Base-by-base conservation (phyloP, 164 flowering plant genomes). In the Stephania japonica region DNA sequence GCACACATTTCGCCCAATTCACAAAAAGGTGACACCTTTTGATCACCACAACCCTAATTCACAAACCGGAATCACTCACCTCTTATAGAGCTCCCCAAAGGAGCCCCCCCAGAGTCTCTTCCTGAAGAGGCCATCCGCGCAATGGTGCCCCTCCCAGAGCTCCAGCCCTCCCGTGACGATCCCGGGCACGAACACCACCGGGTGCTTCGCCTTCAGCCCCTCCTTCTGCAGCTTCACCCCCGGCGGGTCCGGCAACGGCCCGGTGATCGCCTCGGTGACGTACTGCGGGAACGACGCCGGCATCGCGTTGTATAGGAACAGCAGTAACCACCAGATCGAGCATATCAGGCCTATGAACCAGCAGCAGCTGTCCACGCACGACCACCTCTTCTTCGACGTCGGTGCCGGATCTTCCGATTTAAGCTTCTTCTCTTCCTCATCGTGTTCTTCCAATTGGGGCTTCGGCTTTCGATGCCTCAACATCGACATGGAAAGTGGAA, bases 91-190 rank as follows among this genome's bases (percentile, higher is more conserved):
- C 73, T 93, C 98, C 9, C 98, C 98, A 77, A 95, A 93, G 0
- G 93, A 85, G 41, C 99, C 99, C 21, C 99, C 99, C 99, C 99
- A 93, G 7, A 95, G 89, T 72, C 99, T 77, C 84, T 93, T 95
- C 71, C 99, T 74, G 72, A 95, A 95, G 82, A 93, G 72, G 5
- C 98, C 98, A 5, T 91, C 94, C 5, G 97, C 92, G 68, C 99
- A 95, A 13, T 85, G 85, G 67, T 85, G 88, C 2, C 99, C 99
- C 63, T 95, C 98, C 99, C 99, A 93, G 32, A 93, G 77, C 84
- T 95, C 99, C 19, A 95, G 87, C 65, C 99, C 99, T 0, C 92
- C 97, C 0, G 99, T 95, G 12, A 95, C 99, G n/a, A 95, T 93
- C 73, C 98, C 98, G 0, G 99, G 99, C 27, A 95, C 93, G 67